Evolutionary conservation across 768 basidiomycete genomes (phyloP), one percentile per base, ranked within the genome.

Genomic region (Mycena pura): DNA sequence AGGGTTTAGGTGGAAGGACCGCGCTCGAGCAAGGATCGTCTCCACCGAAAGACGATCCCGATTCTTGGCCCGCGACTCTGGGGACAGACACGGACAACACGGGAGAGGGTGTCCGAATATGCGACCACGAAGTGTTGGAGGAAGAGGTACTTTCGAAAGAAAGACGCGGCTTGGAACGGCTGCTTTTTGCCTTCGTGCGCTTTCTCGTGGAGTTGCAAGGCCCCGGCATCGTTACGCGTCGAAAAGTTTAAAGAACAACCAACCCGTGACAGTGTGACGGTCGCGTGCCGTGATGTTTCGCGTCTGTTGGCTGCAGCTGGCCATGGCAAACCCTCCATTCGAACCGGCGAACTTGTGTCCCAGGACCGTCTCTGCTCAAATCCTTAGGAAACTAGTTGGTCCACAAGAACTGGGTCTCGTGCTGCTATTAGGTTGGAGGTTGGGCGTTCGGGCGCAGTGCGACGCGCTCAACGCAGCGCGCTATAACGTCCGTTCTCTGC

Each of bases 151-250:
- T 62, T 54, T 58, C 64, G 24, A 66, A 10, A 3, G 54, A 68
- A 39, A 62, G 38, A 28, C 65, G 59, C 27, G 63, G 47, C 36
- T 65, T 47, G 8, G 53, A 60, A 55, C 71, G 71, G 53, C 72
- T 77, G 53, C 72, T 77, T 49, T 76, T 75, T 63, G 77, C 78
- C 63, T 74, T 74, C 60, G 79, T 81, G 57, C 75, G 79, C 70
- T 77, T 82, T 67, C 77, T 82, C 69, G 76, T 83, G 47, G 68
- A 66, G 70, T 88, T 89, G 57, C 81, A 79, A 51, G 88, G 87
- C 22, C 87, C 86, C 15, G 87, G 87, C 88, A 90, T 89, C 25
- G 54, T 44, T 27, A 50, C 46, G 47, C 61, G 54, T 41, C n/a
- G 22, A 40, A 46, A 19, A n/a, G n/a, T n/a, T n/a, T n/a, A n/a